A percentile compares a stretch with the other conserved stretches of the same genome.
Conservation (phyloP, 2,329 filamentous ascomycete genomes). For the Alternaria alternata region DNA sequence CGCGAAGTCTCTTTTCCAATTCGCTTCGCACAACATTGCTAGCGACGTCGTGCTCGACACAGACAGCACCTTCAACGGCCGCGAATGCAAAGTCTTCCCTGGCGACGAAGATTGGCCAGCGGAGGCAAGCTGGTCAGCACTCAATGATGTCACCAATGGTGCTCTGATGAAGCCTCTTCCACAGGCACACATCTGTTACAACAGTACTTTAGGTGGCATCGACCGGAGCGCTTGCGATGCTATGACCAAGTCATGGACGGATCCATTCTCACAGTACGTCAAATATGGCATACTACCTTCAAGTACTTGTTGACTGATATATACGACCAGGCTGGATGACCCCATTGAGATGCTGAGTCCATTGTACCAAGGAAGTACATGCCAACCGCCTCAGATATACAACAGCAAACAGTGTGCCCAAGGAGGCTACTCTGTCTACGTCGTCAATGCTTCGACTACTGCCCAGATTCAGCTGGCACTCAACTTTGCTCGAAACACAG, state of each 20-base stretch:
- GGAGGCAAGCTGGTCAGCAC: slow-evolving; percentile 1
- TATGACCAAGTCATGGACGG: not conserved
- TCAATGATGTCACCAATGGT: not conserved
- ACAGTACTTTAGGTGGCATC: not conserved
- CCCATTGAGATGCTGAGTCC: slow-evolving; percentile 37
- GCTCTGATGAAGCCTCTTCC: slow-evolving; percentile 3
- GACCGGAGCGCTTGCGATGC: slow-evolving; percentile 3
- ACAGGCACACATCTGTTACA: slow-evolving; percentile 1
- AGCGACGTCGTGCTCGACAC: not conserved
- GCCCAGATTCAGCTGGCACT: slow-evolving; percentile 35
- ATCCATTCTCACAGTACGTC: slow-evolving; percentile 5
- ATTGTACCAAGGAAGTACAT: slow-evolving; percentile 39
- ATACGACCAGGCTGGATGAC: slow-evolving; percentile 32
- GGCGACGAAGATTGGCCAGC: slow-evolving; percentile 3
- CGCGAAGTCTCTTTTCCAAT: not conserved
- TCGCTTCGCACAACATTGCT: not conserved
- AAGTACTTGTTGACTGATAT: slow-evolving; percentile 3
- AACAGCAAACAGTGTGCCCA: slow-evolving; percentile 33
- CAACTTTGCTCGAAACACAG: slow-evolving; percentile 38
- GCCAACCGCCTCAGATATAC: slow-evolving; percentile 33
- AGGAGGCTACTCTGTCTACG: slow-evolving; percentile 38
- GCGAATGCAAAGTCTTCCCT: slow-evolving; percentile 1
- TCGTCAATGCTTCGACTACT: slow-evolving; percentile 31
- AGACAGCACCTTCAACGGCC: not conserved
- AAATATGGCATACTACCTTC: not conserved